Evolutionary conservation across 495 filamentous ascomycete genomes (phyloP), one percentile per base, ranked within the genome.

Genomic region (Penicillium egyptiacum): DNA sequence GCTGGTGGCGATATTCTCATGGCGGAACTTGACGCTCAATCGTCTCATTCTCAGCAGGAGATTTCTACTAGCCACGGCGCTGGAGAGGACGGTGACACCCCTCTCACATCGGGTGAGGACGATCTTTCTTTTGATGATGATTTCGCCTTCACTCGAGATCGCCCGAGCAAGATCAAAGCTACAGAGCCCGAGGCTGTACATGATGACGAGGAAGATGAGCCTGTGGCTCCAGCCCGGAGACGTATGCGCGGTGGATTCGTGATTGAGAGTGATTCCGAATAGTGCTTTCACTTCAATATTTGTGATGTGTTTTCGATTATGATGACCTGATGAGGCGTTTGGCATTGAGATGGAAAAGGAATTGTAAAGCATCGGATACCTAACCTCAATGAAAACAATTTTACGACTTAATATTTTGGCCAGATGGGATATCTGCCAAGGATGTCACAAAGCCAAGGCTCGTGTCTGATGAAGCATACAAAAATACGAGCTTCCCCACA

Each of bases 251-350:
- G 73, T 22, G 74, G 77, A 2, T 78, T 83, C 58, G 71, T 80
- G 31, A 70, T 79, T 54, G 80, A 83, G 25, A 80, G 77, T 62
- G 80, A 82, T 52, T 79, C 79, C 7, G 76, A 79, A 57, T 80
- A 70, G 62, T 53, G 19, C 31, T 1, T 7, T 49, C 46, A 49
- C 46, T 40, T 37, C 5, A 8, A 12, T 33, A 16, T 44, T 52
- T 17, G 55, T 53, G 43, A 56, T 41, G 60, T 55, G 33, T 61
- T 55, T 39, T 39, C 11, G 11, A 26, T 43, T 43, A 33, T 66
- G 26, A 68, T 65, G 70, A 69, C 50, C 44, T 65, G 47, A 70
- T 63, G 70, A 64, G 63, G 70, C 63, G 67, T 73, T 70, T 60
- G 39, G 58, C 45, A 50, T 58, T 63, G 48, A 35, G 26, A 49